Evolutionary conservation across 768 basidiomycete species (phyloP).

Genomic region (Phaeotremella skinneri): DNA sequence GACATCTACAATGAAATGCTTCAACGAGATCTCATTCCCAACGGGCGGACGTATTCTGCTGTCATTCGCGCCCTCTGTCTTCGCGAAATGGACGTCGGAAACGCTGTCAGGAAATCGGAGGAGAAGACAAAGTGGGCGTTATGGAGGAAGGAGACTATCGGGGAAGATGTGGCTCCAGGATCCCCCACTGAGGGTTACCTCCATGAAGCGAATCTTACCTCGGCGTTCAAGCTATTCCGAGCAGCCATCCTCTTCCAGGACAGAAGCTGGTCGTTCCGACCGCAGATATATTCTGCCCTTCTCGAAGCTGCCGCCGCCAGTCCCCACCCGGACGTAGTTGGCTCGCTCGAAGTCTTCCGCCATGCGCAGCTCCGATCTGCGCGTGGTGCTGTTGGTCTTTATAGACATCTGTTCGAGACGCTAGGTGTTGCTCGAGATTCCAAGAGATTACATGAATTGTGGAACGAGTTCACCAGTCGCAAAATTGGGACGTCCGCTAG

Average conservation of each 20-base stretch:
- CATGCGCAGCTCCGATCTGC: constrained; percentile 55
- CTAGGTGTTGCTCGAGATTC: constrained; percentile 13
- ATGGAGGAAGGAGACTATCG: constrained; percentile 23
- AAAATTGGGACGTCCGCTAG: neutral
- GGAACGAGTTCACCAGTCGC: constrained; percentile 15
- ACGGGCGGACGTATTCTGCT: constrained; percentile 61
- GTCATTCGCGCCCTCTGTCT: constrained; percentile 64
- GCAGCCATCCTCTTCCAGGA: constrained; percentile 55
- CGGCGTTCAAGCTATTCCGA: constrained; percentile 72
- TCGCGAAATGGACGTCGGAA: constrained; percentile 66
- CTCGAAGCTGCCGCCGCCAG: constrained; percentile 64
- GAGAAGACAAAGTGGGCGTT: constrained; percentile 37
- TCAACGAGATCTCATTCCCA: constrained; percentile 62
- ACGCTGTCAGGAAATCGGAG: constrained; percentile 52
- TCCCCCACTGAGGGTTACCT: constrained; percentile 54
- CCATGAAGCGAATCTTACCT: constrained; percentile 67
- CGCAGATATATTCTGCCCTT: constrained; percentile 58
- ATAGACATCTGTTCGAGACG: constrained; percentile 17
- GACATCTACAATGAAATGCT: constrained; percentile 74
- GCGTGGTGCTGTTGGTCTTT: constrained; percentile 17
- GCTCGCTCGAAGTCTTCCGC: constrained; percentile 66
- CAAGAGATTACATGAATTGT: constrained; percentile 11
- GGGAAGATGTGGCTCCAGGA: neutral
- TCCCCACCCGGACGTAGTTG: constrained; percentile 56
- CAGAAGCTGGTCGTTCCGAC: constrained; percentile 25